Percentiles rank a stretch among this genome's conserved stretches.
Evolutionary conservation across 257 asterid genomes (phyloP).

Genomic region (Marsdenia floribunda): DNA sequence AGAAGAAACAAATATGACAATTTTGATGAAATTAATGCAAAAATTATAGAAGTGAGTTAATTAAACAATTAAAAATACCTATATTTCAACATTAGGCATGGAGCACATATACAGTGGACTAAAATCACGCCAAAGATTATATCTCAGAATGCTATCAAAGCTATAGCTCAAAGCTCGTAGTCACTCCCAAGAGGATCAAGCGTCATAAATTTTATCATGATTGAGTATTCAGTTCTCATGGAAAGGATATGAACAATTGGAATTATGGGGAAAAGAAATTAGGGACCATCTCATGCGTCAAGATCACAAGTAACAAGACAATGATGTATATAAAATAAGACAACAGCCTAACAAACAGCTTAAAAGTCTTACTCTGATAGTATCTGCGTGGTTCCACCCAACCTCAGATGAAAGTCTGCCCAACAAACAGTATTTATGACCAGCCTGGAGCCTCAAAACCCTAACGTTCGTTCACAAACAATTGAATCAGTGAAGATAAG

Average conservation of each 20-base stretch:
- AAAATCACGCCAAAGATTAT: background rate
- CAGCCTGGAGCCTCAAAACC: constrained; percentile 88
- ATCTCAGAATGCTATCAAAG: background rate
- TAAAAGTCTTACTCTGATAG: constrained; percentile 41
- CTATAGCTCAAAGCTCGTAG: background rate
- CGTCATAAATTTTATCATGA: background rate
- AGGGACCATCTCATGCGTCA: background rate
- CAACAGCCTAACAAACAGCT: background rate
- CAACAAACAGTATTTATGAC: constrained; percentile 73
- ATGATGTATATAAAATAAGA: background rate
- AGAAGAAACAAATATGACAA: background rate
- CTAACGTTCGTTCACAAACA: constrained; percentile 20
- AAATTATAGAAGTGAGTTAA: background rate
- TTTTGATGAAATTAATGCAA: background rate
- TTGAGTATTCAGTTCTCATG: background rate
- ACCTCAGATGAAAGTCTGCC: constrained; percentile 80
- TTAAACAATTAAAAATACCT: background rate
- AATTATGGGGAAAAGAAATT: background rate
- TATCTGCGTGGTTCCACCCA: constrained; percentile 79
- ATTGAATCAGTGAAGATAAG: background rate
- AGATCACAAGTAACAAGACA: background rate
- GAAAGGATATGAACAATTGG: background rate
- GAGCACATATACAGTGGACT: background rate
- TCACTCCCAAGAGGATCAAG: background rate
- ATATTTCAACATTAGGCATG: background rate